phyloP scores from a whole-genome alignment of 768 basidiomycete species.

The Russula sp. region DNA sequence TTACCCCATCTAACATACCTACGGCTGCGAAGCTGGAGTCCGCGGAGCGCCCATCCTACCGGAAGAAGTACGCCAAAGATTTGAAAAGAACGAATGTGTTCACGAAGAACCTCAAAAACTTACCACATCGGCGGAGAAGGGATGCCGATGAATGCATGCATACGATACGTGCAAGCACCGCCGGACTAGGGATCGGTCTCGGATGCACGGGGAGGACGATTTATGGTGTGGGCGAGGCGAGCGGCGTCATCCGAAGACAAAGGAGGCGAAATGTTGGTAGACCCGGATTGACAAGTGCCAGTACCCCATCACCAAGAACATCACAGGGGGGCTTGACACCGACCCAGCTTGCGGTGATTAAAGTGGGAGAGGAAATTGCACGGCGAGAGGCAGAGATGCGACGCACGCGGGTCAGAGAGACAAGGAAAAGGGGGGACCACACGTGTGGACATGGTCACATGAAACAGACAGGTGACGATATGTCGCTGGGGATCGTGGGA shows the following conservation, averaged over 20 bases:
- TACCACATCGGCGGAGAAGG: constrained; percentile 13
- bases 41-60: constrained; percentile 13
- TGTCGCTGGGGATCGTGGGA: neutral
- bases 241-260: constrained; percentile 1
- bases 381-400: neutral
- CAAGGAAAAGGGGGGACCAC: constrained; percentile 2
- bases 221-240: constrained; percentile 14
- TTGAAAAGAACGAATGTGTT: neutral
- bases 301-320: neutral
- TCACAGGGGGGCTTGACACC: constrained; percentile 1
- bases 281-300: neutral
- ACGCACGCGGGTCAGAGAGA: neutral
- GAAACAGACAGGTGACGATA: neutral
- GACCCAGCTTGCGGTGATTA: constrained; percentile 9
- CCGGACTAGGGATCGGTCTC: neutral
- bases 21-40: neutral
- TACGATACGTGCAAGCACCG: neutral
- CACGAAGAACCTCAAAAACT: constrained; percentile 8
- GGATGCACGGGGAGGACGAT: constrained; percentile 19
- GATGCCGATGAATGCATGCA: constrained; percentile 13
- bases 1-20: neutral
- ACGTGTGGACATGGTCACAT: neutral
- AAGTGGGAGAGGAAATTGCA: constrained; percentile 8
- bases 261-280: neutral
- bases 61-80: constrained; percentile 5